phyloP scores from a whole-genome alignment of 192 early-diverging fungal genomes.

The Mortierella antarctica region DNA sequence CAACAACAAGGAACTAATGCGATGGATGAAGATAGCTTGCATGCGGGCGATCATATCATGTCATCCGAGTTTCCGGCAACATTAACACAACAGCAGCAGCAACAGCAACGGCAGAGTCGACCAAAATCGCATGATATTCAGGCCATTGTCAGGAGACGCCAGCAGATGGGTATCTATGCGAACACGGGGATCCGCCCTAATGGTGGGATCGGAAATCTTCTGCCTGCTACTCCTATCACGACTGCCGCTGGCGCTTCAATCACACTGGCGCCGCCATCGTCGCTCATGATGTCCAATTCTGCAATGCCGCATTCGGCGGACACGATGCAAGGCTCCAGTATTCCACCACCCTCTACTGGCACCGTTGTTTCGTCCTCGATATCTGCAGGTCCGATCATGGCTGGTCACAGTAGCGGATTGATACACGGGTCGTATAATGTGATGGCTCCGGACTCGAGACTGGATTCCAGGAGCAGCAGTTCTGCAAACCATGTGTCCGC shows the following conservation, averaged over 20 bases:
- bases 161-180: constrained; percentile 37
- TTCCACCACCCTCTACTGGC: too few species aligned
- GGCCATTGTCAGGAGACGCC: constrained; percentile 27
- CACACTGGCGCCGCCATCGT: not conserved
- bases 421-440: too few species aligned
- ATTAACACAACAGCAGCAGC: not conserved
- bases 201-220: constrained; percentile 8
- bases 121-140: constrained; percentile 34
- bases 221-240: not conserved
- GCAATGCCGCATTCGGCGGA: too few species aligned
- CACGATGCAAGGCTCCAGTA: too few species aligned
- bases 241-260: not conserved
- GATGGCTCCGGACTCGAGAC: too few species aligned
- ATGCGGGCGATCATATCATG: too few species aligned
- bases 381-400: too few species aligned
- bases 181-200: constrained; percentile 21
- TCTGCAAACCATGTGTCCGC: not conserved
- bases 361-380: too few species aligned
- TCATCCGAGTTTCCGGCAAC: not conserved
- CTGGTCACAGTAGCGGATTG: too few species aligned
- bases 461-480: not conserved
- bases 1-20: not conserved
- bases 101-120: constrained; percentile 1
- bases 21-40: too few species aligned
- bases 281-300: not conserved